Conservation (phyloP, 2,329 filamentous ascomycete species). For the Alternaria ventricosa region DNA sequence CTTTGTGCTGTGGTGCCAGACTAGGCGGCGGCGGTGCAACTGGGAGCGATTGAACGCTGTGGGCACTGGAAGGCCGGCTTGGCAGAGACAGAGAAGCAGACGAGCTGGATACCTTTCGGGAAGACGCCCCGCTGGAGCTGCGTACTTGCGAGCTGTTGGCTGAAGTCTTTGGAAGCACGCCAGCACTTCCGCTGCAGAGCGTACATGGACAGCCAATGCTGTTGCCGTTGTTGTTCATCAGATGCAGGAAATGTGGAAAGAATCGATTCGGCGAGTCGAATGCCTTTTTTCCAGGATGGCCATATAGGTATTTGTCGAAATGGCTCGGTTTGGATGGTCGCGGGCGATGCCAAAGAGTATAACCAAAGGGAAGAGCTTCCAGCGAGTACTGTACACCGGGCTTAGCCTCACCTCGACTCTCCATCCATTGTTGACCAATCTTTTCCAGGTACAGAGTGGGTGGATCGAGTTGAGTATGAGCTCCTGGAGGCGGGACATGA, state of each 20-base stretch:
- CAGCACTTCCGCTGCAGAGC: constrained; percentile 49
- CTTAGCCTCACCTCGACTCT: constrained; percentile 47
- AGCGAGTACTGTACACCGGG: constrained; percentile 56
- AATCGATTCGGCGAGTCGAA: constrained; percentile 64
- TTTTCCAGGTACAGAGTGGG: constrained; percentile 55
- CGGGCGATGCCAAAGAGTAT: constrained; percentile 58
- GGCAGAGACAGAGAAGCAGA: background rate
- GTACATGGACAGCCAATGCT: constrained; percentile 58
- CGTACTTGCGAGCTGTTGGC: constrained; percentile 7
- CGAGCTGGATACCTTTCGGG: background rate
- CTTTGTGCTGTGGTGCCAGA: constrained; percentile 11
- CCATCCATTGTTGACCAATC: constrained; percentile 58
- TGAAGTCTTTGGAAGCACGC: constrained; percentile 21
- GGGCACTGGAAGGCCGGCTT: background rate
- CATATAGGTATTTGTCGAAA: constrained; percentile 63
- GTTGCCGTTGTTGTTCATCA: constrained; percentile 58
- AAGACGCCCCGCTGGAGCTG: constrained; percentile 14
- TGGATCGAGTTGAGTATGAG: constrained; percentile 48
- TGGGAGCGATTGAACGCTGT: background rate
- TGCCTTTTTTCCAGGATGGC: constrained; percentile 58
- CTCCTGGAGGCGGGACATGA: constrained; percentile 28
- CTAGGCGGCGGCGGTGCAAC: background rate
- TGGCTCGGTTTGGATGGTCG: constrained; percentile 50
- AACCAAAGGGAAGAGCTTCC: constrained; percentile 62
- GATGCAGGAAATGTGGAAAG: constrained; percentile 62